These are phyloP conservation scores for Meyerozyma athensensis DNA, from an alignment of 1,139 yeast species.

Conservation along the genomic window DNA sequence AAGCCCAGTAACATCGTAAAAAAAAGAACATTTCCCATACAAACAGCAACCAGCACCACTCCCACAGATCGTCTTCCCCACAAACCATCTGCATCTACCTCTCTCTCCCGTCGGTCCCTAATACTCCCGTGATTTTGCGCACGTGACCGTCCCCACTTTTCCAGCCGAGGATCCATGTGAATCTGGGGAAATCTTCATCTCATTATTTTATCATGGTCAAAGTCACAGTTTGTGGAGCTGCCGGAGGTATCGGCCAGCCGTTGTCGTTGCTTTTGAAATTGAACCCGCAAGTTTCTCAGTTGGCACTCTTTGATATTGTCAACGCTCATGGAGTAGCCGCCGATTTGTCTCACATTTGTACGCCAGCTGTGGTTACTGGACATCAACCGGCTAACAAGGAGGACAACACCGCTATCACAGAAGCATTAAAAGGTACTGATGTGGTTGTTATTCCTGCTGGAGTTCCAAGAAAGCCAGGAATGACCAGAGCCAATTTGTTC, in stretches of 20 bases:
- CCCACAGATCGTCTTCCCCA: not conserved
- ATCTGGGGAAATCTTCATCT: not conserved
- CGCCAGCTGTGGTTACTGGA: constrained; percentile 53
- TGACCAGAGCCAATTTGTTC: constrained; percentile 75
- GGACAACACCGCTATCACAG: constrained; percentile 43
- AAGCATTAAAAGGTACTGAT: constrained; percentile 52
- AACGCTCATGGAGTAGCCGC: constrained; percentile 71
- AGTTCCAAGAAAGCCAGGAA: constrained; percentile 75
- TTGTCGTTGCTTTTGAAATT: constrained; percentile 60
- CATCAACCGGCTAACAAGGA: constrained; percentile 48
- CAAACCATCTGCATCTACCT: not conserved
- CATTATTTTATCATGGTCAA: constrained; percentile 39
- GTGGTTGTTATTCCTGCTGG: constrained; percentile 79
- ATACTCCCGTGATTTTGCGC: not conserved
- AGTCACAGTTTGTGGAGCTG: constrained; percentile 74
- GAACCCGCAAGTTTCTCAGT: constrained; percentile 48
- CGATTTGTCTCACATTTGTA: constrained; percentile 66
- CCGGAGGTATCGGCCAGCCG: constrained; percentile 81
- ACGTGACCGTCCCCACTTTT: constrained; percentile 3
- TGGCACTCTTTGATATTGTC: constrained; percentile 63
- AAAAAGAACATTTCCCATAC: no score
- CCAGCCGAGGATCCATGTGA: constrained; percentile 3
- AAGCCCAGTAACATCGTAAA: no score
- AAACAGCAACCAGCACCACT: no score
- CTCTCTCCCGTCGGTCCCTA: no score